Percentiles rank a stretch among this genome's conserved stretches.
Evolutionary conservation across 2,329 filamentous ascomycete species (phyloP).

Genomic region (Fusarium acutatum): DNA sequence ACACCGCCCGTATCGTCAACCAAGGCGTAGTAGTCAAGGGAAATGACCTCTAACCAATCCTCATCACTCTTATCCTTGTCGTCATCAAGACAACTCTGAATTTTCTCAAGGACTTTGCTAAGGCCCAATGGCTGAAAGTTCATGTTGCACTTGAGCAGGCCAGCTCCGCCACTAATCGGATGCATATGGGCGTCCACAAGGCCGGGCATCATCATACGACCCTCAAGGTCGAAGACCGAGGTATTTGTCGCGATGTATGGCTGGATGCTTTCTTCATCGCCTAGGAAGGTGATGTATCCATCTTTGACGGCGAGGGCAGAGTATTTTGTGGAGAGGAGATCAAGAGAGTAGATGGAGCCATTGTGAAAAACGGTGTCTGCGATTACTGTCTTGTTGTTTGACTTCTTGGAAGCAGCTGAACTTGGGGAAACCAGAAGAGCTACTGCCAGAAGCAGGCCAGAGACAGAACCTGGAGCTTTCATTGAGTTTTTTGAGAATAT

Average conservation of each 20-base stretch:
- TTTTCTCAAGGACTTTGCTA: background rate
- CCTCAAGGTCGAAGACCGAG: background rate
- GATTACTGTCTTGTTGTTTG: background rate
- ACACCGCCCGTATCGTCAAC: background rate
- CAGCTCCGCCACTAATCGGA: background rate
- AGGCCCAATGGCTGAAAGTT: background rate
- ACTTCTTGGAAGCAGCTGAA: background rate
- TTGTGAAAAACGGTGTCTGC: background rate
- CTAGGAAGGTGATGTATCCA: background rate
- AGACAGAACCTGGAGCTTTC: background rate
- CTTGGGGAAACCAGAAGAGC: background rate
- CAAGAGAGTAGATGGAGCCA: background rate
- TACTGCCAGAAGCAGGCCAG: background rate
- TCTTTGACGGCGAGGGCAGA: background rate
- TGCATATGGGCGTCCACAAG: background rate
- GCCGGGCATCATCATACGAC: background rate
- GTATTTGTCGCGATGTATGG: background rate
- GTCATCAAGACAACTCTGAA: background rate
- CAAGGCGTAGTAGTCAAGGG: background rate
- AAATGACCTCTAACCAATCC: background rate
- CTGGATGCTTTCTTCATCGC: background rate
- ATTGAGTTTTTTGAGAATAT: fast-evolving
- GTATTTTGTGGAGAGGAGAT: background rate
- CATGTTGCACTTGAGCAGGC: background rate
- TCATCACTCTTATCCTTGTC: background rate